Percentiles rank a stretch among this genome's conserved stretches.
phyloP scores from a whole-genome alignment of 2,329 filamentous ascomycete species.

The Claviceps humidiphila region DNA sequence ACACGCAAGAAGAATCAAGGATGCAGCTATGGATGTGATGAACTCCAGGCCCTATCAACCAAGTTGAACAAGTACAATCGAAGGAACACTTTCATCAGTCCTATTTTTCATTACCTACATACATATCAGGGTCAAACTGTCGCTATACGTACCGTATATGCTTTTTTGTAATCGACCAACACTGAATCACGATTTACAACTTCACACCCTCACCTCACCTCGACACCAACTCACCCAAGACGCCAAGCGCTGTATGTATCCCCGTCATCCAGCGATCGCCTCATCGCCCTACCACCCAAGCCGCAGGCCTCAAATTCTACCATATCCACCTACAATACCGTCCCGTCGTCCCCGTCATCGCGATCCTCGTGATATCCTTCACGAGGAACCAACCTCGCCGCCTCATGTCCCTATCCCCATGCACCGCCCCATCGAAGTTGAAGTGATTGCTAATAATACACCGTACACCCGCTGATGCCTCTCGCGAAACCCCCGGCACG shows the following conservation, averaged over 20 bases:
- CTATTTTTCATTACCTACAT: too few relatives aligned
- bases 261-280: constrained; percentile 46
- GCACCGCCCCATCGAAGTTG: constrained; percentile 37
- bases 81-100: too few relatives aligned
- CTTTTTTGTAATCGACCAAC: too few relatives aligned
- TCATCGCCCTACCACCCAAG: constrained; percentile 38
- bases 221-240: constrained; percentile 33
- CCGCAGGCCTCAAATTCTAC: constrained; percentile 33
- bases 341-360: constrained; percentile 15
- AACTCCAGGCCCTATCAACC: too few relatives aligned
- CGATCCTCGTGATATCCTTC: constrained; percentile 31
- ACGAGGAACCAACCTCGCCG: constrained; percentile 31
- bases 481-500: constrained; percentile 32
- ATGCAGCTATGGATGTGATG: too few relatives aligned
- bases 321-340: constrained; percentile 22
- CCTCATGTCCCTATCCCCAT: constrained; percentile 37
- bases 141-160: too few relatives aligned
- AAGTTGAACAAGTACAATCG: too few relatives aligned
- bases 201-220: constrained; percentile 37
- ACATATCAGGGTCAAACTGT: too few relatives aligned
- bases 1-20: too few relatives aligned
- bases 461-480: constrained; percentile 31
- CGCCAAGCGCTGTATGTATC: constrained; percentile 43
- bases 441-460: too few relatives aligned
- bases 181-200: constrained; percentile 19